Evolutionary conservation across 164 flowering plant genomes (phyloP).

Genomic region (Kingdonia uniflora): DNA sequence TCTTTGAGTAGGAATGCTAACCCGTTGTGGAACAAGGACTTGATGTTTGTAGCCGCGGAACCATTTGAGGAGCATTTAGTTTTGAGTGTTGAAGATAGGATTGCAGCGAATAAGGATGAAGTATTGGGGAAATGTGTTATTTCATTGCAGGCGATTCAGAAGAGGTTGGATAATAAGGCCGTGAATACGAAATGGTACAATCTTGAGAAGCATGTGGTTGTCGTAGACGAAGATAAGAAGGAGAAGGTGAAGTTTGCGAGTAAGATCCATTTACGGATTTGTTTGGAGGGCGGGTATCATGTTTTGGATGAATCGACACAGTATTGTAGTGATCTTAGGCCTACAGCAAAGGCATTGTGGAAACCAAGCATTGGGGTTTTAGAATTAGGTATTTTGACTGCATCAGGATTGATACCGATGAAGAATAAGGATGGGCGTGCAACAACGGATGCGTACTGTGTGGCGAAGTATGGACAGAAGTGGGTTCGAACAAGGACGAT

Average conservation of each 20-base stretch:
- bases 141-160: neutral
- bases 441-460: constrained; percentile 1
- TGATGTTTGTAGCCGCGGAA: constrained; percentile 3
- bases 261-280: constrained; percentile 2
- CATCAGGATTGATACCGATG: neutral
- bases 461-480: constrained; percentile 5
- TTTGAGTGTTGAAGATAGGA: neutral
- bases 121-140: constrained; percentile 1
- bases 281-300: constrained; percentile 5
- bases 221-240: neutral
- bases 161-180: constrained; percentile 1
- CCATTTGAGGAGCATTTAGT: constrained; percentile 2
- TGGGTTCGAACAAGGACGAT: constrained; percentile 1
- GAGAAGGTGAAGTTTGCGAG: neutral
- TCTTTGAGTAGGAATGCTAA: neutral
- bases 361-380: constrained; percentile 1
- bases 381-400: neutral
- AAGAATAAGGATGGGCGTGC: constrained; percentile 1
- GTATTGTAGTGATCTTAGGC: constrained; percentile 1
- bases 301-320: constrained; percentile 3
- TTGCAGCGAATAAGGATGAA: constrained; percentile 1
- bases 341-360: constrained; percentile 1
- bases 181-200: constrained; percentile 3
- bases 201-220: constrained; percentile 3
- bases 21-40: constrained; percentile 4